Evolutionary conservation across 2,329 filamentous ascomycete genomes (phyloP).

Genomic region (Cercospora sp.): DNA sequence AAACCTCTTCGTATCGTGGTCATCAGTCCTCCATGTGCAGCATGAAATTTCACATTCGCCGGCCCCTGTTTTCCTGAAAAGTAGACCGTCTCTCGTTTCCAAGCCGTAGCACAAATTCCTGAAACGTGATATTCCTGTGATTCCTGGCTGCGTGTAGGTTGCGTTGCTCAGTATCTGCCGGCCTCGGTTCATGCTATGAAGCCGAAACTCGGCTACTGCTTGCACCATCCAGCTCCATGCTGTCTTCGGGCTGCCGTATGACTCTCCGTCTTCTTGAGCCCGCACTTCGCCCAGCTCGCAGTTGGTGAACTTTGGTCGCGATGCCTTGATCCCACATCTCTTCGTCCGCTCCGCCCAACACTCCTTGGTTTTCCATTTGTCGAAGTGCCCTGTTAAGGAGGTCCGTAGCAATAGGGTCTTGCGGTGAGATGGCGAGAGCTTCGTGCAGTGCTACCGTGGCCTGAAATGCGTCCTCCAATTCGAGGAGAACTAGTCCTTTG

Average conservation of each 20-base stretch:
- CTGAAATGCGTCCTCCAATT: constrained; percentile 71
- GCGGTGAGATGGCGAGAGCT: constrained; percentile 73
- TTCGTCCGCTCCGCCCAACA: constrained; percentile 50
- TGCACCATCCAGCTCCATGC: constrained; percentile 15
- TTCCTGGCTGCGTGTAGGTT: background rate
- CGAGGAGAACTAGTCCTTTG: constrained; percentile 80
- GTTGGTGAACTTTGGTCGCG: constrained; percentile 20
- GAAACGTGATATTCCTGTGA: background rate
- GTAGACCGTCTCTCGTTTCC: background rate
- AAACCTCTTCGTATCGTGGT: background rate
- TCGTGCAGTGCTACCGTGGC: constrained; percentile 83
- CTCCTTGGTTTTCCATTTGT: constrained; percentile 55
- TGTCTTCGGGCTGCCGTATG: constrained; percentile 11
- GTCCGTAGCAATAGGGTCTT: constrained; percentile 79
- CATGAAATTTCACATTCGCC: background rate
- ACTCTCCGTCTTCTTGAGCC: constrained; percentile 5
- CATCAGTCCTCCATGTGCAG: background rate
- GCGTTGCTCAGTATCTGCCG: background rate
- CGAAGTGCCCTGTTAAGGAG: constrained; percentile 70
- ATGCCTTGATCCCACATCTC: constrained; percentile 33
- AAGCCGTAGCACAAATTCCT: background rate
- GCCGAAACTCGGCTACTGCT: background rate
- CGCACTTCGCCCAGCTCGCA: constrained; percentile 11
- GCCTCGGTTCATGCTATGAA: constrained; percentile 3
- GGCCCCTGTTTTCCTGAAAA: background rate